Evolutionary conservation across 805 yeast species (phyloP), one percentile per base, ranked within the genome.

Genomic region (Zygoascus tannicola): DNA sequence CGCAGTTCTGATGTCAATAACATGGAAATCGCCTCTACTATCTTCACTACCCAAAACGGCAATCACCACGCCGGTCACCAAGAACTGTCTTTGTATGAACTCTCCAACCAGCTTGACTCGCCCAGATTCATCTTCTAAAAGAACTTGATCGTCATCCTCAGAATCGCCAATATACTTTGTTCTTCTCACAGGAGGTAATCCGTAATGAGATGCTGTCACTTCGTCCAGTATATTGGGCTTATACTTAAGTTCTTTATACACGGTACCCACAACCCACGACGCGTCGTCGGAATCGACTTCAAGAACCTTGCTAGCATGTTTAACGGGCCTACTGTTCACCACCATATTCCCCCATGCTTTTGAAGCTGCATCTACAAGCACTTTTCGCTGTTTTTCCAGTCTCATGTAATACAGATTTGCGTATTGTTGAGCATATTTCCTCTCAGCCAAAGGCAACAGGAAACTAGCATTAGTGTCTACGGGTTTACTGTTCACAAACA

Each of bases 121-220:
- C 2, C 98, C 98, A 44, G 87, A 78, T 56, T 87, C 96, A 63
- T 92, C 98, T 60, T 92, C 97, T 30, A 92, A 59, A 80, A 80
- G 77, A 22, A 84, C 56, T 50, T 71, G 74, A 56, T 80, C 85
- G 14, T 74, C 60, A 5, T 52, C 62, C 23, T 65, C 71, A 0
- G 77, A 73, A 51, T 76, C 81, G n/a, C 36, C 43, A 5, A 71
- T 65, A 48, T 81, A 81, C 22, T 76, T 60, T 4, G 66, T 55
- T 41, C 61, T 45, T 54, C 51, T 57, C 49, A 44, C 63, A 2
- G 68, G 74, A 28, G 63, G 60, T 40, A 52, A 55, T 12, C 72
- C 50, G 49, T 57, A 60, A 30, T 54, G 59, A 75, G 41, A 74
- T 10, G 72, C 73, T 26, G 82, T 77, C 5, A 90, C 87, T 49